phyloP scores from a whole-genome alignment of 164 flowering plant species.

The Protea cynaroides region DNA sequence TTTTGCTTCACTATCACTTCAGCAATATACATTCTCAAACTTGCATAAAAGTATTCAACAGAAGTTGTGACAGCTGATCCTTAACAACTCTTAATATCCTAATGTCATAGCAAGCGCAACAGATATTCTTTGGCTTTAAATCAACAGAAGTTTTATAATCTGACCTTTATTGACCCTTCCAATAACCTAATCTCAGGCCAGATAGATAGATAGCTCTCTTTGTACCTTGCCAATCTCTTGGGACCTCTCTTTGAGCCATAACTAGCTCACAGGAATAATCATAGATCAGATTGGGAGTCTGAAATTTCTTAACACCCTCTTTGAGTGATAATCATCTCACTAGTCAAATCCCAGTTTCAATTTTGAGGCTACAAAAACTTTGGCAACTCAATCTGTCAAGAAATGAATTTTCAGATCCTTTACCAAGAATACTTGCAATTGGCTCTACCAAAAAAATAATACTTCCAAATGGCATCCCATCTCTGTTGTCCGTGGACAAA shows the following conservation, averaged over 20 bases:
- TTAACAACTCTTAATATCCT: too few relatives aligned
- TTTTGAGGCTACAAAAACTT: slow-evolving; percentile 48
- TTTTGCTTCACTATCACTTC: too few relatives aligned
- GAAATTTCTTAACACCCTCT: slow-evolving; percentile 57
- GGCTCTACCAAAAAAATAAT: too few relatives aligned
- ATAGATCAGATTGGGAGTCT: slow-evolving; percentile 57
- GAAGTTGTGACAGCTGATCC: too few relatives aligned
- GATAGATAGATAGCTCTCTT: slow-evolving; percentile 53
- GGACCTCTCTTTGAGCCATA: slow-evolving; percentile 58
- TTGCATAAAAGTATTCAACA: too few relatives aligned
- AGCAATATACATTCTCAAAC: too few relatives aligned
- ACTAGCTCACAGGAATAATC: slow-evolving; percentile 59
- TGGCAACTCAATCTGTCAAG: slow-evolving; percentile 79
- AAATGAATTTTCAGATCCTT: slow-evolving; percentile 57
- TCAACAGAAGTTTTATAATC: too few relatives aligned
- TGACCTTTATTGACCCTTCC: slow-evolving; percentile 64
- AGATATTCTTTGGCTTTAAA: too few relatives aligned
- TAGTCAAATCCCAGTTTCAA: slow-evolving; percentile 67
- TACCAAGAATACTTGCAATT: slow-evolving; percentile 47
- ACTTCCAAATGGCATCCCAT: slow-evolving; percentile 49
- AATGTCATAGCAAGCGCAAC: too few relatives aligned
- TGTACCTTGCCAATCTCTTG: slow-evolving; percentile 35
- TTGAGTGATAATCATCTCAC: slow-evolving; percentile 48
- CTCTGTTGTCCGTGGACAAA: slow-evolving; percentile 67
- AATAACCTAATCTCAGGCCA: slow-evolving; percentile 65